These are phyloP conservation scores for Sporisorium reilianum DNA, from an alignment of 1,284 basidiomycete species.

Conservation along the genomic window DNA sequence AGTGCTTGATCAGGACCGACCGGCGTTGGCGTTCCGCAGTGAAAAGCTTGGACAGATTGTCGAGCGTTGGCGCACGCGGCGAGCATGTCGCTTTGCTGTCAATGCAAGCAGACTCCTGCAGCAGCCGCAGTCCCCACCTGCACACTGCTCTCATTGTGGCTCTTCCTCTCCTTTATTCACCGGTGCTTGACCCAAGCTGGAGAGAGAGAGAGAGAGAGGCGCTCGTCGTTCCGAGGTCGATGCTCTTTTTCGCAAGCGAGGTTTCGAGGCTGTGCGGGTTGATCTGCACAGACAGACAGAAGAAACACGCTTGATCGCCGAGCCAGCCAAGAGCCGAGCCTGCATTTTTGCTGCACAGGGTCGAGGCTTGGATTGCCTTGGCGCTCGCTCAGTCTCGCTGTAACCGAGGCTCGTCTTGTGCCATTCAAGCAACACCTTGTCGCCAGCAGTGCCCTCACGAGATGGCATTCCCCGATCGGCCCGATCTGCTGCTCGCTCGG, in stretches of 20 bases:
- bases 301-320: conserved; percentile 2
- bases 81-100: no score
- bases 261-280: conserved; percentile 18
- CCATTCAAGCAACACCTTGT: background rate
- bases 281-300: conserved; percentile 4
- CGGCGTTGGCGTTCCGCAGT: no score
- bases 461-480: background rate
- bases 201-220: no score
- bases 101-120: no score
- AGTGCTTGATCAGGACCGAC: no score
- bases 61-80: no score
- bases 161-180: no score
- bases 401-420: background rate
- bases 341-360: conserved; percentile 8
- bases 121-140: no score
- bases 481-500: background rate
- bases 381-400: background rate
- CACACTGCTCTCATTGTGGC: no score
- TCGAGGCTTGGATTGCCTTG: conserved; percentile 1
- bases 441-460: no score
- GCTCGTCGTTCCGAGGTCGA: background rate
- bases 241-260: conserved; percentile 1
- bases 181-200: no score
- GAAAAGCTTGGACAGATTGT: no score
- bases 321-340: background rate